Evolutionary conservation across 1,139 yeast genomes (phyloP).

Genomic region (Scheffersomyces segobiensis): DNA sequence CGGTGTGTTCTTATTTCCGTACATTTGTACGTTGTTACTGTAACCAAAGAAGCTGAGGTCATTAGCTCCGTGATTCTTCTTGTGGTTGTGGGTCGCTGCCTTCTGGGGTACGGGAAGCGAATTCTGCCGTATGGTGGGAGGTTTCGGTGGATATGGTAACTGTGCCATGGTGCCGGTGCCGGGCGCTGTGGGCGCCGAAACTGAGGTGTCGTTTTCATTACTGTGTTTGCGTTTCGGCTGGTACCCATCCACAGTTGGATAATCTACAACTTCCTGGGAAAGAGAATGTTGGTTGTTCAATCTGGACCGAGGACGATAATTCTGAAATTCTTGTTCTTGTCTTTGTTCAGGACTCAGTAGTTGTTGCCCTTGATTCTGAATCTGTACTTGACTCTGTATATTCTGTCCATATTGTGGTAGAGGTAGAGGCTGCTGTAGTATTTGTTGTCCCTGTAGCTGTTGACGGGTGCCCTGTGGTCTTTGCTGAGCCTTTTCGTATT

Average conservation of each 20-base stretch:
- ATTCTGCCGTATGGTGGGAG: slow-evolving; percentile 11
- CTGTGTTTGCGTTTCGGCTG: neutral
- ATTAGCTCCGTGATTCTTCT: neutral
- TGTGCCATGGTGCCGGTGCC: neutral
- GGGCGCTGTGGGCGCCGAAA: slow-evolving; percentile 1
- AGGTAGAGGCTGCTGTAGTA: neutral
- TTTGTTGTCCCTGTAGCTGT: neutral
- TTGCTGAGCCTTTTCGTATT: neutral
- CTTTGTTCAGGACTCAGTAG: neutral
- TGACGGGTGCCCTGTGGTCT: neutral
- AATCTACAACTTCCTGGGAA: neutral
- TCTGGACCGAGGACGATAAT: neutral
- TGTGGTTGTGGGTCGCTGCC: neutral
- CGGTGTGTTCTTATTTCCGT: neutral
- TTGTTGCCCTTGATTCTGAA: neutral
- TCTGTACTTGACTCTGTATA: neutral
- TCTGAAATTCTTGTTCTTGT: neutral
- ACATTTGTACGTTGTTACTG: neutral
- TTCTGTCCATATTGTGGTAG: neutral
- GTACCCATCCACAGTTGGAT: neutral
- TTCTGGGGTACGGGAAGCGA: slow-evolving; percentile 7
- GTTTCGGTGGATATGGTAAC: slow-evolving; percentile 5
- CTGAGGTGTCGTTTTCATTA: neutral
- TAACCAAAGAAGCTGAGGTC: neutral
- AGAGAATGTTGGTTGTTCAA: neutral